Percentiles rank a stretch among this genome's conserved stretches.
Evolutionary conservation across 169 alveolate species (phyloP).

Genomic region (Cryptosporidium canis): DNA sequence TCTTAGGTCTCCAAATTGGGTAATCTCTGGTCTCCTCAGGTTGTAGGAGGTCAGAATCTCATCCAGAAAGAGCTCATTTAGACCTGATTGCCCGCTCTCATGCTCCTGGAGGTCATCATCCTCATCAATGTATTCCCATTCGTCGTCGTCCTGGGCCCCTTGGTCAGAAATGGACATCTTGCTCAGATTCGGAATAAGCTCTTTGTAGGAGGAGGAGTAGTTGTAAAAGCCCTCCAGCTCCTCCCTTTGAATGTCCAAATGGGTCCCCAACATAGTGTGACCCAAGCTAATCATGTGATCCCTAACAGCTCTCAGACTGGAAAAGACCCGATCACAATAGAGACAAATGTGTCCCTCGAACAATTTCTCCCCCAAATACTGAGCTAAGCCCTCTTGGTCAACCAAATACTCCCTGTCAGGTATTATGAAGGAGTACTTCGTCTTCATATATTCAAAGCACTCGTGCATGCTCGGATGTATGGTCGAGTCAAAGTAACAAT

Average conservation of each 20-base stretch:
- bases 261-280: constrained; percentile 74
- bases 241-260: constrained; percentile 52
- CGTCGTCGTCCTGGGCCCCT: constrained; percentile 75
- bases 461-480: constrained; percentile 74
- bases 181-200: constrained; percentile 9
- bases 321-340: constrained; percentile 76
- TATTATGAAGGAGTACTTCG: constrained; percentile 74
- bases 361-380: constrained; percentile 78
- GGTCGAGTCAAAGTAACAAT: constrained; percentile 77
- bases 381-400: constrained; percentile 75
- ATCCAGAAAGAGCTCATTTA: constrained; percentile 1
- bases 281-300: constrained; percentile 82
- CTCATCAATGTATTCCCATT: constrained; percentile 80
- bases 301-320: constrained; percentile 77
- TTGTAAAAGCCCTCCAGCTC: constrained; percentile 46
- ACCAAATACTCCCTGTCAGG: constrained; percentile 80
- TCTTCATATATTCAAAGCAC: constrained; percentile 77
- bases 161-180: constrained; percentile 21
- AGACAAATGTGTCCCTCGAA: constrained; percentile 77
- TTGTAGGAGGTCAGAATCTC: constrained; percentile 60
- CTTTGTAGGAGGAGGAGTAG: constrained; percentile 50
- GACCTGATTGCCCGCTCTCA: neutral
- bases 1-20: constrained; percentile 81
- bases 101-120: constrained; percentile 22
- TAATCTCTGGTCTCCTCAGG: constrained; percentile 75